These are phyloP conservation scores for Leishmania aethiopica DNA, from an alignment of 208 protist genomes.

Conservation along the genomic window DNA sequence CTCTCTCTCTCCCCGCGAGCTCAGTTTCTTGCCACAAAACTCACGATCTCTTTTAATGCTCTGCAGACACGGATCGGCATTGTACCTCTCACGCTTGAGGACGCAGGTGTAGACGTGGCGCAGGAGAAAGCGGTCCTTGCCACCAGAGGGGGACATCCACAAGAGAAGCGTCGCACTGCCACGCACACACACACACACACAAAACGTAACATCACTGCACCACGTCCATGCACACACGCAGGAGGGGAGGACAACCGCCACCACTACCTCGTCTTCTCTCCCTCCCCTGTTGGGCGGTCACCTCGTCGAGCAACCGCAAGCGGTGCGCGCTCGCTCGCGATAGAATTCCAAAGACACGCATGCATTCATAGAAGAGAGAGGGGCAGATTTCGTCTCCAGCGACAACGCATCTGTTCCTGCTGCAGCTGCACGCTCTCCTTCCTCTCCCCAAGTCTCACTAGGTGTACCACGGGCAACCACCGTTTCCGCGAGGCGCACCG, in stretches of 20 bases:
- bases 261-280: not conserved
- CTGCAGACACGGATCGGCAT: not conserved
- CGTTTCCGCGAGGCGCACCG: not conserved
- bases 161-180: not conserved
- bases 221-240: not conserved
- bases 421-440: not conserved
- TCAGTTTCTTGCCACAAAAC: not conserved
- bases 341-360: not conserved
- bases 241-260: not conserved
- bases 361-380: slow-evolving; percentile 1
- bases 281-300: not conserved
- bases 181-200: not conserved
- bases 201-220: not conserved
- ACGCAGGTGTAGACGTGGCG: not conserved
- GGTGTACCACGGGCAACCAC: not conserved
- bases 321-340: not conserved
- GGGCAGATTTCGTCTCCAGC: not conserved
- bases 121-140: not conserved
- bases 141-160: too few species aligned
- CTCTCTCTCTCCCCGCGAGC: not conserved
- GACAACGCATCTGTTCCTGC: not conserved
- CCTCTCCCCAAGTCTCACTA: not conserved
- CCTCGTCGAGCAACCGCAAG: not conserved
- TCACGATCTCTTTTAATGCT: not conserved
- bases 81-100: not conserved